Conservation (phyloP, 805 yeast species). For the Starmerella riodocensis region DNA sequence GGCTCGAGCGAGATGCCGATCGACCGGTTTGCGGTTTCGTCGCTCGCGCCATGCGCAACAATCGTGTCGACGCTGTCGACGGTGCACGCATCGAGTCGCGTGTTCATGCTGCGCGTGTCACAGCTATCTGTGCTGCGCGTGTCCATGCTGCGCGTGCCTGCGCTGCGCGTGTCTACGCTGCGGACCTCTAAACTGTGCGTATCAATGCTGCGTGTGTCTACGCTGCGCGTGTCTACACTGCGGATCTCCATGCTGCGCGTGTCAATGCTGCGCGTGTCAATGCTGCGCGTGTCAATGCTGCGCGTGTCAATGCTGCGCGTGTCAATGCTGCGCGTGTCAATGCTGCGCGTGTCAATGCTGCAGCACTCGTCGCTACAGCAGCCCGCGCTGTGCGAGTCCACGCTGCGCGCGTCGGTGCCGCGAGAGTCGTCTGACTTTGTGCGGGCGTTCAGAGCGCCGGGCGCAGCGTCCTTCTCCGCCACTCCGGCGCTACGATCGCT, state of each 20-base stretch:
- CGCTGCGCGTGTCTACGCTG: no score
- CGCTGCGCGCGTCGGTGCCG: no score
- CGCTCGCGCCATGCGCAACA: not conserved
- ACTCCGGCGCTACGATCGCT: not conserved
- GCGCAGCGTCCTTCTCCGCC: not conserved
- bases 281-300: not conserved
- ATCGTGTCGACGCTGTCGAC: no score
- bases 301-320: not conserved
- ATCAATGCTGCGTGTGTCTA: no score
- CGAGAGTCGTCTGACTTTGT: no score
- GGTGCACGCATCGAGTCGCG: no score
- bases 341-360: not conserved
- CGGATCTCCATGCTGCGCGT: not conserved
- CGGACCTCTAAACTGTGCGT: no score
- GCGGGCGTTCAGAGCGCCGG: no score
- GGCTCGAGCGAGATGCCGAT: slow-evolving; percentile 12
- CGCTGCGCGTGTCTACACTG: no score
- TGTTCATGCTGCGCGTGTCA: not conserved
- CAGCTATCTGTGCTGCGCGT: not conserved
- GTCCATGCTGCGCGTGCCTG: no score
- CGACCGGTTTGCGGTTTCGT: not conserved
- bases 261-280: not conserved
- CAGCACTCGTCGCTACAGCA: not conserved
- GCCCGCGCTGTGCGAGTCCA: not conserved
- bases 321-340: not conserved